Evolutionary conservation across 306 rosid genomes (phyloP).

Genomic region (Sphenostylis stenocarpa): DNA sequence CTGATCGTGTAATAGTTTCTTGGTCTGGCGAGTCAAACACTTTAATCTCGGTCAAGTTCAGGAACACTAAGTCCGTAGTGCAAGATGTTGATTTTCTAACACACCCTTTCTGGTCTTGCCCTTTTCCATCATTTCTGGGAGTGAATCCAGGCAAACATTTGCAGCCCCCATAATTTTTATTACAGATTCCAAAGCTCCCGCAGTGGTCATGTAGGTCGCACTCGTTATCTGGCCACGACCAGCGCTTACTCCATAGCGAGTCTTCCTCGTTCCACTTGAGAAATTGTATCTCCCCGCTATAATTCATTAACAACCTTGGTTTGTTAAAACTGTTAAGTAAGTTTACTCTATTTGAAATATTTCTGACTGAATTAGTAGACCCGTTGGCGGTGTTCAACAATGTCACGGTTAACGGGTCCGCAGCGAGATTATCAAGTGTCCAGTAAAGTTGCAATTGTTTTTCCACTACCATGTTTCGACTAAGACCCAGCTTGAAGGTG

Average conservation of each 20-base stretch:
- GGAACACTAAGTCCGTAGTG: not conserved
- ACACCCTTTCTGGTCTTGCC: conserved; percentile 26
- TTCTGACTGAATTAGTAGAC: too few species aligned
- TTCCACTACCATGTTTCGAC: not conserved
- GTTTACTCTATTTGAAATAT: too few species aligned
- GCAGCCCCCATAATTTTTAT: not conserved
- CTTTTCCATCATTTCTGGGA: conserved; percentile 2
- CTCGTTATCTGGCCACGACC: not conserved
- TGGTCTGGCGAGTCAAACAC: not conserved
- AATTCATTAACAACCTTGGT: conserved; percentile 32
- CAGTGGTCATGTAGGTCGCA: conserved; percentile 38
- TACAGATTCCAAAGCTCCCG: conserved; percentile 44
- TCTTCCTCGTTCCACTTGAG: not conserved
- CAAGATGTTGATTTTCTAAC: not conserved
- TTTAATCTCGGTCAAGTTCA: conserved; percentile 24
- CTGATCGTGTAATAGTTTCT: fast-evolving
- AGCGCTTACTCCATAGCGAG: fast-evolving
- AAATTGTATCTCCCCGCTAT: conserved; percentile 7
- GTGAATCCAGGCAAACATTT: conserved; percentile 54
- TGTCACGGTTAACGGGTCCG: not conserved
- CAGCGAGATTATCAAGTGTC: not conserved
- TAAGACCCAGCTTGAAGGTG: conserved; percentile 5
- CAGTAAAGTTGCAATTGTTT: not conserved
- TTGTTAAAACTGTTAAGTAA: too few species aligned
- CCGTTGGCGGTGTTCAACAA: not conserved